Evolutionary conservation across 495 filamentous ascomycete species (phyloP), one percentile per base, ranked within the genome.

Genomic region (Articulospora tetracladia): DNA sequence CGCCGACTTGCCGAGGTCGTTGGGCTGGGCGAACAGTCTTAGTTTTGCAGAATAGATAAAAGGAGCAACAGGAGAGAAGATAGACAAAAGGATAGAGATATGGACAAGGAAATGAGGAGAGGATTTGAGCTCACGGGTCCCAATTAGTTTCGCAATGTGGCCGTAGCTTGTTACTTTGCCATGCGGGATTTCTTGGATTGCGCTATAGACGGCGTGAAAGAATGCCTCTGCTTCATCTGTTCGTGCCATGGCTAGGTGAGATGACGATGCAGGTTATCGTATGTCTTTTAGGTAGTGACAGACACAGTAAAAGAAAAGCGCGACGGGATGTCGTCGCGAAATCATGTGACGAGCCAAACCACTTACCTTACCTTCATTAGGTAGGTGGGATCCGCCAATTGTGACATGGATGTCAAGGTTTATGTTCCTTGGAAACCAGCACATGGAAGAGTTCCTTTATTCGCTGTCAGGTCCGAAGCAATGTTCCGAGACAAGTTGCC

Each of bases 111-210:
- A n/a, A 24, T 52, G 7, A 52, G 17, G 51, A 36, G 55, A 26
- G 54, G 51, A 54, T 47, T 53, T 55, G 30, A 22, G 74, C 88
- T 61, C 80, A 96, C 91, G 91, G 57, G 86, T 85, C 49, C 90
- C 92, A 10, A 97, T 72, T 17, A 97, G 74, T 19, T 71, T 77
- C 10, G 92, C 92, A 57, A 98, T 94, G 70, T 97, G 92, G 0
- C 89, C 91, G 72, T 97, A 97, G 49, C 83, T 89, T 0, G 92
- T 96, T 41, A 97, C 92, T 68, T 80, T 87, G 53, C 93, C 92
- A 2, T 70, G 70, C 0, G 93, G 93, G 54, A 97, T 88, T 72
- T 95, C 84, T 67, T 92, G 90, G 28, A 96, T 84, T 22, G 91
- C 90, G 53, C 73, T 68, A 75, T 95, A 97, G 36, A 97, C 93